Evolutionary conservation across 805 yeast species (phyloP), one percentile per base, ranked within the genome.

Genomic region (Yarrowia yakushimensis): DNA sequence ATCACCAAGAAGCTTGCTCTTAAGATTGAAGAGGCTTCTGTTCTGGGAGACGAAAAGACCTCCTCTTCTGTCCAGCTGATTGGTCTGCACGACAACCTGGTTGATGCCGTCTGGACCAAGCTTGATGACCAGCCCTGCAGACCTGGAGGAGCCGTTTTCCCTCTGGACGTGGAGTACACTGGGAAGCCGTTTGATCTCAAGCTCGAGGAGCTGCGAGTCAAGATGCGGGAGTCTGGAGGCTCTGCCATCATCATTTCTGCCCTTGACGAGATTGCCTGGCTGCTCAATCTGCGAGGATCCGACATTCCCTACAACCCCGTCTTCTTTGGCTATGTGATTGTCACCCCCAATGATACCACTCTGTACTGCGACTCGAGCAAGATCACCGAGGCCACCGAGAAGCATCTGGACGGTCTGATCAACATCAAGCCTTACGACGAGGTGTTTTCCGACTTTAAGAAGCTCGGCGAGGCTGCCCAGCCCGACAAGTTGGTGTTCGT

Each of bases 181-280:
- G 99, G 98, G 48, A 87, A 84, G 72, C 70, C 80, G 1, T 81
- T 83, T 37, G 69, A 74, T 41, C 77, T 81, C 2, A 94, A 94
- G 72, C 73, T 89, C 41, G 69, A 69, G 1, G 80, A 81, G 62
- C 66, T 78, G 46, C 68, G 77, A 9, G 66, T 67, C 46, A 65
- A 62, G 17, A 55, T 67, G 63, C 73, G 54, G 64, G 72, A 39
- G 64, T 71, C 46, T 64, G 71, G 31, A 70, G 81, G 63, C 66
- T 72, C 66, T 9, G 81, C 83, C 1, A 77, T 89, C 48, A 76
- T 91, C 13, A 77, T 89, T 3, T 79, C 85, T n/a, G 85, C 91
- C 1, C 74, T 92, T 60, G 97, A 93, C 75, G 97, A 92, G 67
- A 83, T 91, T 65, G 94, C 96, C 8, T 92, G 97, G 97, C 75